Base-by-base conservation (phyloP, 106 monocot genomes). In the Alisma plantagoaquatica region DNA sequence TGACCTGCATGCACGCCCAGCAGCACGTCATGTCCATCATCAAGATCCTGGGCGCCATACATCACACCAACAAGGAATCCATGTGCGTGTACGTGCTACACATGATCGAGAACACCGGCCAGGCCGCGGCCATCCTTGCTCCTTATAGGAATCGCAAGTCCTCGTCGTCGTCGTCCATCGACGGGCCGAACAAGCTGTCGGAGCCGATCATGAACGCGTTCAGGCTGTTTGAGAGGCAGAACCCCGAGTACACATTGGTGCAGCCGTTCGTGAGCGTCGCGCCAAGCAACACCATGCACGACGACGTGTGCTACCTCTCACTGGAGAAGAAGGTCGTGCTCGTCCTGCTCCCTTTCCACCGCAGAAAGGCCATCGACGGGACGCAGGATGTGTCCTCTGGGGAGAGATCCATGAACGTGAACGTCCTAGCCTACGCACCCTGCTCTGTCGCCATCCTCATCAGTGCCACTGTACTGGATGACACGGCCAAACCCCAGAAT, bases 381-480 rank as follows among this genome's bases (percentile, higher is more conserved):
- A 23, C 26, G 54, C 55, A 9, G 31, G n/a, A n/a, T n/a, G n/a
- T n/a, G n/a, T n/a, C n/a, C n/a, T n/a, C n/a, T n/a, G n/a, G n/a
- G n/a, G n/a, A 59, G 23, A 53, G 47, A 1, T 12, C 23, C 23
- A 19, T 69, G 15, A 70, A 70, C 38, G 27, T 41, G 27, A 62
- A 54, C 8, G 62, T 62, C 38, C 54, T 70, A 33, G 16, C 31
- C 45, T 18, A 14, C 3, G 53, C 60, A 10, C 45, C 60, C 3
- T 69, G 69, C 32, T 69, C 69, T 14, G 52, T 69, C 11, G 61
- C 42, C 14, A 69, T 69, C 30, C 53, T 69, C 51, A 18, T 69
- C 23, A n/a, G n/a, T n/a, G n/a, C n/a, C n/a, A n/a, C n/a, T n/a
- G n/a, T n/a, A n/a, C n/a, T n/a, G n/a, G n/a, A n/a, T n/a, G 60